Base-by-base conservation (phyloP, 2,329 filamentous ascomycete genomes). In the Plenodomus biglobosus region DNA sequence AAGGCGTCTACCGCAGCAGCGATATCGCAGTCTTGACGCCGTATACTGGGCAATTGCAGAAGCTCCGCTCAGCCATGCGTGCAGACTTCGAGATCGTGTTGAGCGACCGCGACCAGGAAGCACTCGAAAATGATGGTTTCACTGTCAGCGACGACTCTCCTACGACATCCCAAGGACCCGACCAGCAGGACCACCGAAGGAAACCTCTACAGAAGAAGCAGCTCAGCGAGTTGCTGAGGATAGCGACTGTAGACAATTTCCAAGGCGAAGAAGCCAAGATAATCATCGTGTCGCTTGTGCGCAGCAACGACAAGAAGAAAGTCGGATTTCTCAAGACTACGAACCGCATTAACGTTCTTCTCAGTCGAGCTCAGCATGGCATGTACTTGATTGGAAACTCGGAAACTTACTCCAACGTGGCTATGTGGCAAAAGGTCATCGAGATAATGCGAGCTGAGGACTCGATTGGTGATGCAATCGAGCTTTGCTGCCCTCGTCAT, bases 181-280 rank as follows among this genome's bases (percentile, higher is more conserved):
- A 32, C 2, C 11, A 40, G 21, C 46, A 53, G 3, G 8, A 39
- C 10, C 40, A 60, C 15, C 48, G 41, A 6, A 46, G 48, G 15
- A 55, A 42, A 16, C 55, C 57, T 4, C 30, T 68, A 0, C 46
- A 59, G n/a, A 64, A 59, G 50, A 66, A 57, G 16, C 48, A 56
- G 8, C 42, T 65, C 4, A 52, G 43, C n/a, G 59, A 68, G 3
- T n/a, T 62, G 3, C 41, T 68, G 2, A 39, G 64, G 3, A 67
- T 86, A 0, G 84, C 85, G 0, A 90, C 85, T 0, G 80, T 90
- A 0, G 85, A 89, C 64, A 91, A 90, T 53, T 91, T 89, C 46
- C 86, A 92, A 58, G 88, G 87, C 0, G 87, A 92, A 61, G 87
- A 92, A 59, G 84, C 83, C 1, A 85, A 88, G 42, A 73, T 92